Percentiles rank a stretch among this genome's conserved stretches.
phyloP scores from a whole-genome alignment of 306 rosid species.

The Cucumis hystrix region DNA sequence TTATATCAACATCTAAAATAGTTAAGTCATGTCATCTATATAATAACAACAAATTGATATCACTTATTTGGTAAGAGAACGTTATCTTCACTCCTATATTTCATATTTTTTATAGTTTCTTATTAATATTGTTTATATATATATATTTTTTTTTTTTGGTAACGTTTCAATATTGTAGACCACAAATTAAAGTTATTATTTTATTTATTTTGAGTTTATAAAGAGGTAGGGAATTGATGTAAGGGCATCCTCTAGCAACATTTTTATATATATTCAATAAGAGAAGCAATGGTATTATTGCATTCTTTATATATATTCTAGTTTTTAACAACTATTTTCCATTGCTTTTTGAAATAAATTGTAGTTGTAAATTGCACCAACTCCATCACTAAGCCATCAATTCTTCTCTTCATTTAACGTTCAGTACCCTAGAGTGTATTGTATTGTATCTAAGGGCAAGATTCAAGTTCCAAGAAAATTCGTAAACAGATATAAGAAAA shows the following conservation, averaged over 20 bases:
- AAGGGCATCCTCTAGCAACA: not conserved
- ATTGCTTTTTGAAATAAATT: not conserved
- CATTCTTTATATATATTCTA: not conserved
- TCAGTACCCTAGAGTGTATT: not conserved
- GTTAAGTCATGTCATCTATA: too few species aligned
- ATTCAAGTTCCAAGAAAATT: too few species aligned
- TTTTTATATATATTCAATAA: not conserved
- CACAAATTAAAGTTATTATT: not conserved
- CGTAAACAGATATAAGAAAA: too few species aligned
- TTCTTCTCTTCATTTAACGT: not conserved
- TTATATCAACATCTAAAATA: too few species aligned
- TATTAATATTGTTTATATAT: not conserved
- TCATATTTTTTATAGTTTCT: not conserved
- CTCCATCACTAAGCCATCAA: not conserved
- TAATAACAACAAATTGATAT: too few species aligned
- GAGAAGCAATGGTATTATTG: not conserved
- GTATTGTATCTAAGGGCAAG: too few species aligned
- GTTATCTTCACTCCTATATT: too few species aligned
- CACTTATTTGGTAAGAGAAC: not conserved
- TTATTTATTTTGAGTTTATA: not conserved
- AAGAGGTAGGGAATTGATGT: not conserved
- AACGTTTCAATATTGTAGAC: not conserved
- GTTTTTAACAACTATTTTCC: not conserved
- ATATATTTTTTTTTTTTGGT: too few species aligned
- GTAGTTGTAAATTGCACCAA: not conserved